Percentiles rank a stretch among this genome's conserved stretches.
Conservation (phyloP, 768 basidiomycete genomes). For the Mycena vitilis region DNA sequence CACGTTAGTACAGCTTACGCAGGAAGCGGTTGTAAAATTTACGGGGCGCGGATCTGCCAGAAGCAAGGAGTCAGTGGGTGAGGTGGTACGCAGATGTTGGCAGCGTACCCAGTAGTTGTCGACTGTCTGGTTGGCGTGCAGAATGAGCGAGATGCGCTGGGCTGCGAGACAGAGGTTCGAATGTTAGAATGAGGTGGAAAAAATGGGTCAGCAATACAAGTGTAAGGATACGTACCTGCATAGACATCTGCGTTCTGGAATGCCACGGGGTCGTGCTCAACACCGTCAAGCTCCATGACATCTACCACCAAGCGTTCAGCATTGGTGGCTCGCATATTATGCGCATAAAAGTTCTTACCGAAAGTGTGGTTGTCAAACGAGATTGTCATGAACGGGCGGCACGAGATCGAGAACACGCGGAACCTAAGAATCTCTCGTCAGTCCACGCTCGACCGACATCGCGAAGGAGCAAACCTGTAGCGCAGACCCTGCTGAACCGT, state of each 20-base stretch:
- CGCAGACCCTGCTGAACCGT: constrained; percentile 53
- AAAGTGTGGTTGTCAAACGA: constrained; percentile 53
- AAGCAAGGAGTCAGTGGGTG: not conserved
- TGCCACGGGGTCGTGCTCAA: constrained; percentile 50
- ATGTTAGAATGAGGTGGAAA: too few species aligned
- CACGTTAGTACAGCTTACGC: constrained; percentile 6
- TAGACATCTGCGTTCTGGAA: constrained; percentile 58
- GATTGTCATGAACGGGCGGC: constrained; percentile 55
- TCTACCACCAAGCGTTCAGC: constrained; percentile 18
- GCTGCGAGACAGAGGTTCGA: constrained; percentile 34
- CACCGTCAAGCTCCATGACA: constrained; percentile 55
- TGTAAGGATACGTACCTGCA: constrained; percentile 43
- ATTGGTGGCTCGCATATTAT: too few species aligned
- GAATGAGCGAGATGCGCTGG: constrained; percentile 51
- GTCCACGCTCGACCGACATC: too few species aligned
- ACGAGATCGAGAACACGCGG: constrained; percentile 59
- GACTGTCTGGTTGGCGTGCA: constrained; percentile 55
- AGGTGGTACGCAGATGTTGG: too few species aligned
- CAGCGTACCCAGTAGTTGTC: constrained; percentile 54
- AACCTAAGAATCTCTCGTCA: constrained; percentile 48
- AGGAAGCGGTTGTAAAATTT: constrained; percentile 1
- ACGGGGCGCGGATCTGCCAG: constrained; percentile 46
- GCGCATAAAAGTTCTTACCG: constrained; percentile 25
- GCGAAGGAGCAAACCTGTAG: constrained; percentile 50
- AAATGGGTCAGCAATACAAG: too few species aligned